Evolutionary conservation across 1,284 basidiomycete species (phyloP).

Genomic region (Malassezia sympodialis): DNA sequence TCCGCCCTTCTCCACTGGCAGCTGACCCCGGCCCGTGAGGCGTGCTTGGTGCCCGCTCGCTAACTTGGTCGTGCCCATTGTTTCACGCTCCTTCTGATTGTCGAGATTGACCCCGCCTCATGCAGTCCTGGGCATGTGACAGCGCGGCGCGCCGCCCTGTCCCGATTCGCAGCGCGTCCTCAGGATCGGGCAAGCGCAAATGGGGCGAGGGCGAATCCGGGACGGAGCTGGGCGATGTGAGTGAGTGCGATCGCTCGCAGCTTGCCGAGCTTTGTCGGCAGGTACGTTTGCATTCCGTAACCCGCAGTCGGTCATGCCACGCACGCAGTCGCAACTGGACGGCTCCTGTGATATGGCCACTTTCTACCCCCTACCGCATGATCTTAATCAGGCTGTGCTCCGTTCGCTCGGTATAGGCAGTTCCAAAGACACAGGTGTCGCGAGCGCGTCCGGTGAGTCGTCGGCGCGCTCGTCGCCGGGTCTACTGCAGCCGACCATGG

Average conservation of each 20-base stretch:
- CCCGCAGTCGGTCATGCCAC: neutral
- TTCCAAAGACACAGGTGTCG: conserved; percentile 11
- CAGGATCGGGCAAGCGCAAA: neutral
- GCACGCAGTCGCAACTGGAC: neutral
- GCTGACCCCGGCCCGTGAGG: neutral
- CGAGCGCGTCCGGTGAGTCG: conserved; percentile 13
- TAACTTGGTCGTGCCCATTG: neutral
- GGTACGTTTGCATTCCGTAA: neutral
- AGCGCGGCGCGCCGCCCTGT: neutral
- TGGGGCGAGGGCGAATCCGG: neutral
- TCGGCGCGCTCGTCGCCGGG: conserved; percentile 21
- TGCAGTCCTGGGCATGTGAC: neutral
- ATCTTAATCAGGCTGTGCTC: conserved; percentile 26
- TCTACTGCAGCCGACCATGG: conserved; percentile 21
- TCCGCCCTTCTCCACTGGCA: neutral
- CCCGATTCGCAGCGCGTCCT: neutral
- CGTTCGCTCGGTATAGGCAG: conserved; percentile 21
- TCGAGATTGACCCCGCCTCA: neutral
- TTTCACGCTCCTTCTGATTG: no score
- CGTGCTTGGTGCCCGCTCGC: neutral
- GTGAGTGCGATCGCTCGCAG: neutral
- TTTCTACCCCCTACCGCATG: conserved; percentile 28
- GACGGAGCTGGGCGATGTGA: no score
- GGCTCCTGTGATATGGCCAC: conserved; percentile 12
- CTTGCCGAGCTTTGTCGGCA: conserved; percentile 2